Evolutionary conservation across 73 alveolate species (phyloP), one percentile per base, ranked within the genome.

Genomic region (Paramecium tetraurelia): DNA sequence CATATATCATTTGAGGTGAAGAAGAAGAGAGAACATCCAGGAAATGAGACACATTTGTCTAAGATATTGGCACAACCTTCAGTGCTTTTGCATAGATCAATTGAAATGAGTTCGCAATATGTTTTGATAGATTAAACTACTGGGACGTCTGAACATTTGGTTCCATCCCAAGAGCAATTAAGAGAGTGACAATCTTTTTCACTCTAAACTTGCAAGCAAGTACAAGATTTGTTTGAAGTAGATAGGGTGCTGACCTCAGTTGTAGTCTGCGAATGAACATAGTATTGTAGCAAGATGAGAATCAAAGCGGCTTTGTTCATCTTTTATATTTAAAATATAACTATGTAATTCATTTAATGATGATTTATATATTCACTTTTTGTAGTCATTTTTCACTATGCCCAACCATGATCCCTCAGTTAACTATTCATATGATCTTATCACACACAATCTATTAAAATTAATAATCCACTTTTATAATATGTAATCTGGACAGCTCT

Each of bases 401-500:
- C 1, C 31, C 31, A 27, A 27, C 31, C 31, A 0, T 27, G 31
- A 27, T 27, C 31, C 31, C 31, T 27, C 0, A 27, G 31, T 27
- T 27, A 27, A 27, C 31, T 27, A 27, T 14, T 50, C 16, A 20
- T 3, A 11, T 50, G n/a, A 50, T 44, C 58, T 44, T 44, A 44
- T 41, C 8, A 11, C 11, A 44, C 58, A 44, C 18, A 7, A 44
- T 44, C 18, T 44, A 44, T 44, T 44, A 14, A 14, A 50, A 50
- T 50, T 50, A 27, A 27, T 11, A 50, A 11, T 50, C 6, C 31
- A 5, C 31, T 5, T n/a, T 53, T 53, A 7, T 53, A 12, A 53
- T 53, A 75, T 75, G 87, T 75, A 38, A 75, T 22, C 58, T 35
- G 87, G 87, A 75, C 20, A 75, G 59, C 59, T 75, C 9, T 22